These are phyloP conservation scores for Pseudogymnoascus sp. DNA, from an alignment of 2,329 filamentous ascomycete genomes.

Conservation along the genomic window DNA sequence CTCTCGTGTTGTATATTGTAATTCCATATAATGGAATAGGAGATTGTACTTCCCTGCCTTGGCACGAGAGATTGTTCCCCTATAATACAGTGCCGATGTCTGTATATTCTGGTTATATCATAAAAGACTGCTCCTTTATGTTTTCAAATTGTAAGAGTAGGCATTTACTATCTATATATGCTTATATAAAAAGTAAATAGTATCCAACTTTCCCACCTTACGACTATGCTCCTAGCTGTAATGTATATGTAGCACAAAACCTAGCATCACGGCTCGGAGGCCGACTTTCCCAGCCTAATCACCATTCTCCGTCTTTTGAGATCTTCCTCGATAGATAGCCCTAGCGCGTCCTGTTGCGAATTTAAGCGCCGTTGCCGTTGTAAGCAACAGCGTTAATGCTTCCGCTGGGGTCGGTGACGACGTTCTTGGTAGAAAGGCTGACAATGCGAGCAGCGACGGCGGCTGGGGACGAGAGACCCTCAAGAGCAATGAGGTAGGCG, in stretches of 20 bases:
- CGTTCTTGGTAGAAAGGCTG: conserved; percentile 35
- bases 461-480: conserved; percentile 37
- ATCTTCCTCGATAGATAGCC: neutral
- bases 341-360: neutral
- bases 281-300: neutral
- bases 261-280: neutral
- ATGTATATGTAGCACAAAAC: neutral
- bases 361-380: conserved; percentile 40
- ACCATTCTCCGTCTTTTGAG: neutral
- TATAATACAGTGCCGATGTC: no score
- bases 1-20: no score
- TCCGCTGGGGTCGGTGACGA: conserved; percentile 35
- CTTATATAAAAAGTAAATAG: neutral
- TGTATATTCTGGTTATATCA: no score
- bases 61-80: no score
- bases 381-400: conserved; percentile 49
- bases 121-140: no score
- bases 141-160: no score
- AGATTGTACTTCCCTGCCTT: no score
- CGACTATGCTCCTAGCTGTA: neutral
- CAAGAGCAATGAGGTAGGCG: conserved; percentile 46
- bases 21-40: no score
- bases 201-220: neutral
- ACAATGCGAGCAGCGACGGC: conserved; percentile 43
- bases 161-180: neutral